These are phyloP conservation scores for Wallacemonas collosoma DNA, from an alignment of 208 protist genomes.

Conservation along the genomic window DNA sequence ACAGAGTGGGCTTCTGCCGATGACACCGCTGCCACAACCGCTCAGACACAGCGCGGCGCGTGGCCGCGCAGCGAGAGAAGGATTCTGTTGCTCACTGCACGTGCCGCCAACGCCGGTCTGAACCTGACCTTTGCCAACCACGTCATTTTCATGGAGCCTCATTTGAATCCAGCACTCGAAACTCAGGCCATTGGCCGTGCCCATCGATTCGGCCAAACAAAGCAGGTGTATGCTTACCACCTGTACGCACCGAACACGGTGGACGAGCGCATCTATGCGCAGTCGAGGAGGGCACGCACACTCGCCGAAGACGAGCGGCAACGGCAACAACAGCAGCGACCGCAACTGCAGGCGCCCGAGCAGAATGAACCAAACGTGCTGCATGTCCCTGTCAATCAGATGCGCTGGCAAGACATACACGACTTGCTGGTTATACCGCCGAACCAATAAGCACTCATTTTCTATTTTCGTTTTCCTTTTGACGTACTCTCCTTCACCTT, in stretches of 20 bases:
- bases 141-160: slow-evolving; percentile 75
- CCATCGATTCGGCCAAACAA: slow-evolving; percentile 92
- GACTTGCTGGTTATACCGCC: slow-evolving; percentile 3
- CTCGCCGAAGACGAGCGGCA: slow-evolving; percentile 1
- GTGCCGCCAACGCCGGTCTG: slow-evolving; percentile 59
- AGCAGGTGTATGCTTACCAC: slow-evolving; percentile 47
- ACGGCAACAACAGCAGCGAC: not conserved
- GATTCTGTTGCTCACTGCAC: slow-evolving; percentile 65
- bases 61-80: slow-evolving; percentile 15
- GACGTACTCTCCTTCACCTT: not conserved
- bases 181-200: slow-evolving; percentile 77
- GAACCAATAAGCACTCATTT: not conserved
- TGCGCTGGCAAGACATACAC: slow-evolving; percentile 10
- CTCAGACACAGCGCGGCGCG: not conserved
- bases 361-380: not conserved
- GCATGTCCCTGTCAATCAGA: not conserved
- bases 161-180: slow-evolving; percentile 73
- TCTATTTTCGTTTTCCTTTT: not conserved
- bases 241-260: slow-evolving; percentile 47
- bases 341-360: not conserved
- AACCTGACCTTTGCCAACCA: slow-evolving; percentile 77
- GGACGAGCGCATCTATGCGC: slow-evolving; percentile 49
- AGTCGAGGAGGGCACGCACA: slow-evolving; percentile 27
- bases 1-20: not conserved
- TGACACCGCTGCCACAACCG: slow-evolving; percentile 21